A percentile compares a stretch with the other conserved stretches of the same genome.
Conservation (phyloP, 805 yeast species). For the Blastobotrys parvus region DNA sequence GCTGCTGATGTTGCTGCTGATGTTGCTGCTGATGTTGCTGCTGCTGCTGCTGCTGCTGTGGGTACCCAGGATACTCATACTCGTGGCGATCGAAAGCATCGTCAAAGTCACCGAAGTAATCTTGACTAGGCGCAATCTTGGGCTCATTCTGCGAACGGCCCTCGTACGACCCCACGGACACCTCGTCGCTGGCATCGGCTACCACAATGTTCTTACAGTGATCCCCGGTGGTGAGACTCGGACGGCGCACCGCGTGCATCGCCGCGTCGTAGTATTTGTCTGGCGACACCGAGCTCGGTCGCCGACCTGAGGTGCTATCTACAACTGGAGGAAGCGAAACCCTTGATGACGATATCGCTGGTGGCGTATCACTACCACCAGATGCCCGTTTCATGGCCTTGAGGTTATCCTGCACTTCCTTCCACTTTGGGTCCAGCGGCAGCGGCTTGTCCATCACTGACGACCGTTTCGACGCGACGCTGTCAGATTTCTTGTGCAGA, state of each 20-base stretch:
- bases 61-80: not conserved
- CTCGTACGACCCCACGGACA: not conserved
- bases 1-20: not conserved
- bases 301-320: slow-evolving; percentile 3
- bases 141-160: not conserved
- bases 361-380: not conserved
- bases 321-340: slow-evolving; percentile 5
- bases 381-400: slow-evolving; percentile 10
- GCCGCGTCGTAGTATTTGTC: slow-evolving; percentile 15
- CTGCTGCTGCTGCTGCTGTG: not conserved
- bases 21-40: too few species aligned
- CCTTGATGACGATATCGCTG: not conserved
- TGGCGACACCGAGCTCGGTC: slow-evolving; percentile 4
- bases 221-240: slow-evolving; percentile 17
- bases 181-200: slow-evolving; percentile 7
- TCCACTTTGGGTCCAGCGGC: slow-evolving; percentile 17
- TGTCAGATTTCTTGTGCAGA: not conserved
- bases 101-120: slow-evolving; percentile 1
- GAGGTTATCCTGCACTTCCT: slow-evolving; percentile 14
- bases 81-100: slow-evolving; percentile 2
- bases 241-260: slow-evolving; percentile 13
- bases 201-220: slow-evolving; percentile 16
- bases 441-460: slow-evolving; percentile 2
- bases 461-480: not conserved
- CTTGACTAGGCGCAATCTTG: not conserved